Evolutionary conservation across 75 land plant genomes (phyloP).

Genomic region (Sequoia sempervirens): DNA sequence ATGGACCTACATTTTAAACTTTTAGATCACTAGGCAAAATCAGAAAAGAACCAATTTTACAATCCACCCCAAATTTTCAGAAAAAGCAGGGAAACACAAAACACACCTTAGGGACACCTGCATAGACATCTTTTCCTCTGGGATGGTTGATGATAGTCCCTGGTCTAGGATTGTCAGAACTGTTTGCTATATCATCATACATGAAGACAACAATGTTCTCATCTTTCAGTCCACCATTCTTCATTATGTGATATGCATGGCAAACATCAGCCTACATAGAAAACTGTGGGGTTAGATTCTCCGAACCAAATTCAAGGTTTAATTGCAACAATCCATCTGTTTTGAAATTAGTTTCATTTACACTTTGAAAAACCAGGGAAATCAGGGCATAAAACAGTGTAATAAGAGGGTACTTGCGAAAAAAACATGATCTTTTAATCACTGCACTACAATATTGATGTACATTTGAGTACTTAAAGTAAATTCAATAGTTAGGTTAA

Average conservation of each 20-base stretch:
- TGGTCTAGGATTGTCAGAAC: slow-evolving; percentile 59
- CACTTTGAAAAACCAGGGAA: not conserved
- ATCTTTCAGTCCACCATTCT: slow-evolving; percentile 76
- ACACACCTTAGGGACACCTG: slow-evolving; percentile 81
- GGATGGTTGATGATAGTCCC: slow-evolving; percentile 86
- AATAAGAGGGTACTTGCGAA: not conserved
- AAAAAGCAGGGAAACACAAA: not conserved
- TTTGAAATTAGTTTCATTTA: not conserved
- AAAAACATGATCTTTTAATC: too few species aligned
- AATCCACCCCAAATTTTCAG: not conserved
- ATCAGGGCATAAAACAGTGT: not conserved
- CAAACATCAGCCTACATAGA: slow-evolving; percentile 78
- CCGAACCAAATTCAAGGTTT: not conserved
- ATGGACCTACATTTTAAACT: not conserved
- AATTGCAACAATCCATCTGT: not conserved
- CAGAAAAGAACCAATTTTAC: not conserved
- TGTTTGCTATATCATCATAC: slow-evolving; percentile 83
- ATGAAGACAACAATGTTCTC: slow-evolving; percentile 97
- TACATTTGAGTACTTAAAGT: too few species aligned
- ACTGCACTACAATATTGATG: too few species aligned
- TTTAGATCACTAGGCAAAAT: not conserved
- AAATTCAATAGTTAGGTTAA: not conserved
- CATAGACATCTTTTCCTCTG: slow-evolving; percentile 68
- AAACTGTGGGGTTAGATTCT: not conserved
- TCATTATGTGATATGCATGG: slow-evolving; percentile 85